Base-by-base conservation (phyloP, 2,329 filamentous ascomycete species). In the Ophiocordyceps sinensis region DNA sequence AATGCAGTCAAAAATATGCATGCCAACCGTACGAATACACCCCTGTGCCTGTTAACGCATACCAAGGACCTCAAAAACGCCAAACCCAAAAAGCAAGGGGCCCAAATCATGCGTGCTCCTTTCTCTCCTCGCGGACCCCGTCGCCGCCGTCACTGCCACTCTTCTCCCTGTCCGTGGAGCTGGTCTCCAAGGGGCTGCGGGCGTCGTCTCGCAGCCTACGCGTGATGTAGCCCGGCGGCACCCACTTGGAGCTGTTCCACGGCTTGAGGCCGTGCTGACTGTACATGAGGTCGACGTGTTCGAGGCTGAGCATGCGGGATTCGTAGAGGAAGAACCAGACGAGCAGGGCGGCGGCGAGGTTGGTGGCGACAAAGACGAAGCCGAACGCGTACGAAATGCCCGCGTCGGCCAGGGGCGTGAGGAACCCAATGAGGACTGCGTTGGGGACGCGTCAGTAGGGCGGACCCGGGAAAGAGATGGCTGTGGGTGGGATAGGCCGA, bases 231-330 rank as follows among this genome's bases (percentile, higher is more conserved):
- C 65, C 65, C 1, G 59, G 60, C 13, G 65, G 65, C 30, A 61
- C 57, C 71, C 71, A 82, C 46, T 67, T 62, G 44, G 61, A 56
- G 50, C 73, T 77, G 54, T 68, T 70, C 71, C 75, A 78, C 3
- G 79, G 70, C 56, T 71, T 73, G n/a, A 82, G 66, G 35, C 65
- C 47, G 3, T 49, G 59, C 17, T 77, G 61, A 38, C 78, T 68
- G 55, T 85, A 85, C 76, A 82, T 80, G 40, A 73, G 70, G 56
- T 85, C 79, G 43, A 85, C 75, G 49, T 82, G 76, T 60, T 85
- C 80, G n/a, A 85, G 67, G 12, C 74, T 76, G 10, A 80, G 68
- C 34, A 69, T 72, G 45, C 74, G 70, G 14, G 71, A 76, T 54
- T 85, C 79, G 56, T 74, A 78, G 42, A 84, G 68, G 58, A 81